Base-by-base conservation (phyloP, 768 basidiomycete species). In the Albatrellus ellisii region DNA sequence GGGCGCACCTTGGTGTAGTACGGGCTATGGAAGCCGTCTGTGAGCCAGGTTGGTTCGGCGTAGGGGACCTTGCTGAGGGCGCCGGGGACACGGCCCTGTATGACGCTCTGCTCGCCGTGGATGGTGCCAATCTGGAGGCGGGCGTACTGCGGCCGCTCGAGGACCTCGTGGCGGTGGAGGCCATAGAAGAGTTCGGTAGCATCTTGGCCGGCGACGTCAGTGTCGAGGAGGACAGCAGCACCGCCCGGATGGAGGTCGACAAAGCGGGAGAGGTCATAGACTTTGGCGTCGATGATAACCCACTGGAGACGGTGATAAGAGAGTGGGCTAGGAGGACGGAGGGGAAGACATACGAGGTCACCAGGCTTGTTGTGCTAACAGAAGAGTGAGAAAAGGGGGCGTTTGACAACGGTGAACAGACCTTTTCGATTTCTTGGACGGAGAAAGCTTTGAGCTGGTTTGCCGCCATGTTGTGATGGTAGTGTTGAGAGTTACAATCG, bases 21-120 rank as follows among this genome's bases (percentile, higher is more conserved):
- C 0, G 86, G 81, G 44, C 71, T 76, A 54, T 79, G 66, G 63
- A 75, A 90, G 14, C 78, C 82, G 3, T 66, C 49, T 0, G 69
- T 63, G 40, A 91, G 60, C 85, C 89, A 94, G 2, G 76, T 79
- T 4, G 91, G 84, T 56, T 95, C 91, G 0, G 77, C 87, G 58
- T 91, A 94, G 0, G 92, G 91, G 0, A 94, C 79, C 29, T 64
- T 62, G 48, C 81, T 85, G 38, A 84, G 51, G 40, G 67, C 69
- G 20, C 85, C 87, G 3, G 62, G 55, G 20, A 62, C 55, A 22
- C 65, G 70, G 26, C 64, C 57, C 41, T 63, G 57, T 34, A 87
- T 73, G 43, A 64, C 54, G 21, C 69, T 69, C 54, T 72, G 56
- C 62, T 83, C 68, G 29, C 75, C 84, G 32, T 67, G 63, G 41